phyloP scores from a whole-genome alignment of 495 filamentous ascomycete genomes.

The Penicillium simplicissimum region DNA sequence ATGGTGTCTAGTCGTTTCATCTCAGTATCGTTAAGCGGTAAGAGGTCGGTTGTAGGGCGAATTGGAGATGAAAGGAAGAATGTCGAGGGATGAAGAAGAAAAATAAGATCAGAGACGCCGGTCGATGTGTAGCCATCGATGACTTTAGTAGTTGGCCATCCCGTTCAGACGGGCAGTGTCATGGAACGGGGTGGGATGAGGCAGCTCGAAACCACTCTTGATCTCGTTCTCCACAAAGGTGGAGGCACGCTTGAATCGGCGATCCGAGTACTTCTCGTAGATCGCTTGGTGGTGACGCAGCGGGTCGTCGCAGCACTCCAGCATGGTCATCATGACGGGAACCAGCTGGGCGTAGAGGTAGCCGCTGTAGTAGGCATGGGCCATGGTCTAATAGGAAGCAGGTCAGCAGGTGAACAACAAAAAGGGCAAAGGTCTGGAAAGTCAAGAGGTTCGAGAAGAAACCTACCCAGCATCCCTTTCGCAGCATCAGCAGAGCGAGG shows the following conservation, averaged over 20 bases:
- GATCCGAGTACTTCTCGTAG: slow-evolving; percentile 87
- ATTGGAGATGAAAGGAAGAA: slow-evolving; percentile 22
- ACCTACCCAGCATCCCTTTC: slow-evolving; percentile 91
- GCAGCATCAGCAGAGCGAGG: slow-evolving; percentile 82
- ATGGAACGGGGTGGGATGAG: slow-evolving; percentile 24
- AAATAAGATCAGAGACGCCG: slow-evolving; percentile 26
- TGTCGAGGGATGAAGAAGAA: slow-evolving; percentile 5
- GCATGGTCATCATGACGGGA: slow-evolving; percentile 70
- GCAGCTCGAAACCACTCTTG: slow-evolving; percentile 50
- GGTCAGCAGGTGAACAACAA: slow-evolving; percentile 32
- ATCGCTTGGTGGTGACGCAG: slow-evolving; percentile 80
- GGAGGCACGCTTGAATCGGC: slow-evolving; percentile 80
- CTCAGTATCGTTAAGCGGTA: slow-evolving; percentile 18
- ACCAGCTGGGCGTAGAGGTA: slow-evolving; percentile 86
- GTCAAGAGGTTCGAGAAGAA: not conserved
- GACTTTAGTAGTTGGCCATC: slow-evolving; percentile 25
- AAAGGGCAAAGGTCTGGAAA: not conserved
- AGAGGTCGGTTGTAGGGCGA: slow-evolving; percentile 4
- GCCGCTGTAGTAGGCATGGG: slow-evolving; percentile 87
- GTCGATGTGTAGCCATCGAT: slow-evolving; percentile 9
- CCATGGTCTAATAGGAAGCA: slow-evolving; percentile 56
- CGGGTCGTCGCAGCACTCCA: slow-evolving; percentile 84
- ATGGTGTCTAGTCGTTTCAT: slow-evolving; percentile 34
- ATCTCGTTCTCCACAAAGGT: slow-evolving; percentile 75
- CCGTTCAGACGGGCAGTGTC: slow-evolving; percentile 23